These are phyloP conservation scores for Spencermartinsiella europaea DNA, from an alignment of 805 yeast genomes.

Conservation along the genomic window DNA sequence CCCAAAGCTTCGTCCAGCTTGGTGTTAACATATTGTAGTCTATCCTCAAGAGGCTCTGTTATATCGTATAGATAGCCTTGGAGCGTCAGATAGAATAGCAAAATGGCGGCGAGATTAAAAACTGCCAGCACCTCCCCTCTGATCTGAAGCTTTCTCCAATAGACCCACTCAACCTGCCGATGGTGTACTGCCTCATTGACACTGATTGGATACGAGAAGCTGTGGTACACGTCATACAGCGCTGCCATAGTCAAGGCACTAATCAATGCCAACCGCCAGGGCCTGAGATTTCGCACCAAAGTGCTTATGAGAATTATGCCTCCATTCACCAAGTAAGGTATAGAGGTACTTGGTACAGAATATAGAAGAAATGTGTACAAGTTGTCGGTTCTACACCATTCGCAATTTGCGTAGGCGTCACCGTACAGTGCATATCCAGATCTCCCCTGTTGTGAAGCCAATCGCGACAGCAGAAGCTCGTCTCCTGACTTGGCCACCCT, in stretches of 20 bases:
- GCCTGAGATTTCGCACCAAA: conserved; percentile 1
- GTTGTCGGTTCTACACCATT: conserved; percentile 19
- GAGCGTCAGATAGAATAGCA: conserved; percentile 12
- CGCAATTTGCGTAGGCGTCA: conserved; percentile 20
- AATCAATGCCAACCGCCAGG: conserved; percentile 11
- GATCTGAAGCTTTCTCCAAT: conserved; percentile 14
- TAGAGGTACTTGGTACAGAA: conserved; percentile 14
- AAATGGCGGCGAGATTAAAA: conserved; percentile 10
- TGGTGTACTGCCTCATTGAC: background rate
- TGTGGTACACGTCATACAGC: conserved; percentile 8
- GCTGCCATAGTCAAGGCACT: conserved; percentile 5
- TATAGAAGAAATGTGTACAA: conserved; percentile 16
- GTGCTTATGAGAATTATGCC: conserved; percentile 16
- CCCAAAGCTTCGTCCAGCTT: conserved; percentile 8
- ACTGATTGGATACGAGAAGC: background rate
- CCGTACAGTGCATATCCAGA: conserved; percentile 21
- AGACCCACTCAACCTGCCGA: conserved; percentile 15
- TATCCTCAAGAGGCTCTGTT: conserved; percentile 10
- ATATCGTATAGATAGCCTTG: conserved; percentile 15
- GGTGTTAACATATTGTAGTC: conserved; percentile 6
- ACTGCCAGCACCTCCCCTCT: conserved; percentile 12
- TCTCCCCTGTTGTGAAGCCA: conserved; percentile 14
- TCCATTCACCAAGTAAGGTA: conserved; percentile 18
- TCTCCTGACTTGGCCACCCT: conserved; percentile 8
- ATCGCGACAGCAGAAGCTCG: conserved; percentile 12